phyloP scores from a whole-genome alignment of 768 basidiomycete species.

The Infundibulicybe gibba region DNA sequence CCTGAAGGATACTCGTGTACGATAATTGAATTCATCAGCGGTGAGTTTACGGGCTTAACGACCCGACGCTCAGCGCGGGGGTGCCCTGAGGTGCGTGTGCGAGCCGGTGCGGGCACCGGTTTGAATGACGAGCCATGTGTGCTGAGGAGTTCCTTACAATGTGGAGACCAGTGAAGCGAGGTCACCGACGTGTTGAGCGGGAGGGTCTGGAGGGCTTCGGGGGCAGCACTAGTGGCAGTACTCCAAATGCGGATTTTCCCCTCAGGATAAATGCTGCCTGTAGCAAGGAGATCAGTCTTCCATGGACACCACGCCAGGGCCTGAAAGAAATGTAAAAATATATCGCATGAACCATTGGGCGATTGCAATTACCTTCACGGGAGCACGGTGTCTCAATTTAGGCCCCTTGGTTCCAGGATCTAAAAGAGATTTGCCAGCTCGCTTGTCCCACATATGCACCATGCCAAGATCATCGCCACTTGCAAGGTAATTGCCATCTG shows the following conservation, averaged over 20 bases:
- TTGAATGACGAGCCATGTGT: slow-evolving; percentile 71
- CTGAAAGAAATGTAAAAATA: slow-evolving; percentile 26
- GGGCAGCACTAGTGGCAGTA: slow-evolving; percentile 32
- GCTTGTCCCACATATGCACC: slow-evolving; percentile 82
- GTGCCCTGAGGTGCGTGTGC: slow-evolving; percentile 6
- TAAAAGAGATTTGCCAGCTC: slow-evolving; percentile 25
- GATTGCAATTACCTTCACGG: slow-evolving; percentile 40
- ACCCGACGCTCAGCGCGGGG: slow-evolving; percentile 42
- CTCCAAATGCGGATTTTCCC: slow-evolving; percentile 72
- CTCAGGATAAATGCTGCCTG: slow-evolving; percentile 76
- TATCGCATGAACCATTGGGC: not conserved
- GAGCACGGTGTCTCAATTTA: slow-evolving; percentile 67
- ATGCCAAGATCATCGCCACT: slow-evolving; percentile 85
- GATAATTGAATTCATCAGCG: slow-evolving; percentile 66
- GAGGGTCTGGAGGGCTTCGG: slow-evolving; percentile 51
- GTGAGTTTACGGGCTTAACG: slow-evolving; percentile 43
- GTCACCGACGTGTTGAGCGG: slow-evolving; percentile 71
- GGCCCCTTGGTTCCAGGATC: slow-evolving; percentile 48
- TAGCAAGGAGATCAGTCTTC: slow-evolving; percentile 72
- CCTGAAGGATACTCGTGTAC: slow-evolving; percentile 74
- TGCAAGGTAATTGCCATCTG: slow-evolving; percentile 73
- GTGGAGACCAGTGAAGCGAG: slow-evolving; percentile 78
- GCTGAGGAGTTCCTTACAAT: slow-evolving; percentile 84
- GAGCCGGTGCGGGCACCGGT: slow-evolving; percentile 41
- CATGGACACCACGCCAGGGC: slow-evolving; percentile 87